Conservation (phyloP, 148 eudicot genomes). For the Spergularia marina region DNA sequence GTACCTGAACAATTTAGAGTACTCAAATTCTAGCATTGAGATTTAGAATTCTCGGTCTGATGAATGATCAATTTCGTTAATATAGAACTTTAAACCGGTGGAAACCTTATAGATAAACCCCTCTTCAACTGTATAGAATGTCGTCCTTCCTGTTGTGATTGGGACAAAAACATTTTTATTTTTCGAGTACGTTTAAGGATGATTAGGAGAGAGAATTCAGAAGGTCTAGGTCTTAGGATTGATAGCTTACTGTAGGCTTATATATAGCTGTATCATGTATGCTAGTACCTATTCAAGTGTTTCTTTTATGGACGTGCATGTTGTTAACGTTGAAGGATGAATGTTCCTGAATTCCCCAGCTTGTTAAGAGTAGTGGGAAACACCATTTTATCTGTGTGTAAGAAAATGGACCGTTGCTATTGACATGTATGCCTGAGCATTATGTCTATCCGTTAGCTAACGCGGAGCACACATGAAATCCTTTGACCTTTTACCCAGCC, state of each 20-base stretch:
- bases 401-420: not conserved
- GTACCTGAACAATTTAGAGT: not conserved
- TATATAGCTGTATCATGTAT: not conserved
- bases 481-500: slow-evolving; percentile 15
- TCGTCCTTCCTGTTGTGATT: not conserved
- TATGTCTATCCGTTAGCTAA: slow-evolving; percentile 18
- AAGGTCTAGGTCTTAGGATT: not conserved
- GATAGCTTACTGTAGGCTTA: not conserved
- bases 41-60: not conserved
- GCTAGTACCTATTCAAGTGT: not conserved
- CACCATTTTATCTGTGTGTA: slow-evolving; percentile 11
- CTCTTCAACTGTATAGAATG: not conserved
- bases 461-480: slow-evolving; percentile 16
- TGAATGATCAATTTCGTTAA: not conserved
- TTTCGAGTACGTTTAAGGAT: not conserved
- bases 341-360: not conserved
- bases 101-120: not conserved
- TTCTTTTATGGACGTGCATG: slow-evolving; percentile 22
- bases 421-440: slow-evolving; percentile 2
- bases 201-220: not conserved
- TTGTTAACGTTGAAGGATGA: slow-evolving; percentile 8
- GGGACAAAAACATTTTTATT: not conserved
- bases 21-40: not conserved
- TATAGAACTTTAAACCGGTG: not conserved
- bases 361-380: slow-evolving; percentile 9